Percentiles rank a stretch among this genome's conserved stretches.
These are phyloP conservation scores for Neurospora pannonica DNA, from an alignment of 495 filamentous ascomycete genomes.

Conservation along the genomic window DNA sequence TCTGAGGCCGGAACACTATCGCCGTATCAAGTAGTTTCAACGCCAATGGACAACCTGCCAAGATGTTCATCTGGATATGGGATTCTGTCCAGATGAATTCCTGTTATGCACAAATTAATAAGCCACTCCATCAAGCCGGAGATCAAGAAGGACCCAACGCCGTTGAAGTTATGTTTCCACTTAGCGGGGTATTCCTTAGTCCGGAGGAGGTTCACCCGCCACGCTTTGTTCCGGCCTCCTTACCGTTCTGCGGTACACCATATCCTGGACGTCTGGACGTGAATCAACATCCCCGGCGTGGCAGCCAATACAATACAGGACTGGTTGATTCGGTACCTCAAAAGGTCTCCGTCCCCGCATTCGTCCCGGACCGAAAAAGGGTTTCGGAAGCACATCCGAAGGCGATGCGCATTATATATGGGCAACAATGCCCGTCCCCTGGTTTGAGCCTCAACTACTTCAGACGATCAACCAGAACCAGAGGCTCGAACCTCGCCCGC, in stretches of 20 bases:
- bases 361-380: background rate
- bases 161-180: background rate
- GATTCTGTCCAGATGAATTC: background rate
- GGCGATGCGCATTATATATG: background rate
- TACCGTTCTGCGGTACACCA: background rate
- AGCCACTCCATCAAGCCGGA: background rate
- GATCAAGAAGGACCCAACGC: background rate
- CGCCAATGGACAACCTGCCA: background rate
- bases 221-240: background rate
- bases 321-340: background rate
- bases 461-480: background rate
- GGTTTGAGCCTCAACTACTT: background rate
- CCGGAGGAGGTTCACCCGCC: background rate
- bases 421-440: background rate
- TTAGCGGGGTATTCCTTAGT: background rate
- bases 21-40: background rate
- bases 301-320: background rate
- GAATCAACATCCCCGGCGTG: background rate
- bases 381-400: background rate
- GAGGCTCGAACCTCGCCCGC: background rate
- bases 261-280: background rate
- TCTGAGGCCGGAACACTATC: background rate
- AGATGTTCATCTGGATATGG: background rate
- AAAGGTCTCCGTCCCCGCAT: background rate
- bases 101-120: background rate